Evolutionary conservation across 257 asterid species (phyloP), one percentile per base, ranked within the genome.

Genomic region (Buddleja alternifolia): DNA sequence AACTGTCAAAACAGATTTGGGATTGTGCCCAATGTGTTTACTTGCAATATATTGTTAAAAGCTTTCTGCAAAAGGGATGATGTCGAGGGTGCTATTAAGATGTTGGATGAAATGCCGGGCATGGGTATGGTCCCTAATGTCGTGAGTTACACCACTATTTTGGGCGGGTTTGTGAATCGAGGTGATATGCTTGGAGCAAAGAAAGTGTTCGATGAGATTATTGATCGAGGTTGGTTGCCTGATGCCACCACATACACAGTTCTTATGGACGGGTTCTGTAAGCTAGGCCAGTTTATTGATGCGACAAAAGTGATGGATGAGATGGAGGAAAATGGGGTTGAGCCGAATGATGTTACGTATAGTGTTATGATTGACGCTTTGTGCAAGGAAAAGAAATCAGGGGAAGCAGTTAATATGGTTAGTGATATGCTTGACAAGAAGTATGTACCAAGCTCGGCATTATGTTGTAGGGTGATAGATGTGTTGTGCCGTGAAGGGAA

Each of bases 261-360:
- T 66, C 72, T 93, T 80, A 90, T 93, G 87, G 91, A 90, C n/a
- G 99, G 99, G 42, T 87, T 81, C 65, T 85, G 87, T 68, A 91
- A 85, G 85, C 75, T 71, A 55, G 96, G 97, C 16, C 59, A 25
- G 20, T 81, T 93, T 61, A 83, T 82, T 53, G 84, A 83, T 63
- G 99, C 99, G 15, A 77, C 90, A 4, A 90, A 79, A 74, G 83
- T 93, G 69, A 90, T 90, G 99, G 99, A 93, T 76, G 97, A 86
- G 77, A 93, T 90, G 98, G 92, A 80, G 78, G 96, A 79, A 63
- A 87, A 80, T 59, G 87, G 94, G 53, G 89, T 93, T 42, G 80
- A 80, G 72, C 97, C 97, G 0, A 90, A 93, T 67, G 98, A 90
- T 25, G 86, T 90, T 45, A 93, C 98, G 3, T 93, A 88, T 60